phyloP scores from a whole-genome alignment of 2,329 filamentous ascomycete genomes.

The Periconia sp. region DNA sequence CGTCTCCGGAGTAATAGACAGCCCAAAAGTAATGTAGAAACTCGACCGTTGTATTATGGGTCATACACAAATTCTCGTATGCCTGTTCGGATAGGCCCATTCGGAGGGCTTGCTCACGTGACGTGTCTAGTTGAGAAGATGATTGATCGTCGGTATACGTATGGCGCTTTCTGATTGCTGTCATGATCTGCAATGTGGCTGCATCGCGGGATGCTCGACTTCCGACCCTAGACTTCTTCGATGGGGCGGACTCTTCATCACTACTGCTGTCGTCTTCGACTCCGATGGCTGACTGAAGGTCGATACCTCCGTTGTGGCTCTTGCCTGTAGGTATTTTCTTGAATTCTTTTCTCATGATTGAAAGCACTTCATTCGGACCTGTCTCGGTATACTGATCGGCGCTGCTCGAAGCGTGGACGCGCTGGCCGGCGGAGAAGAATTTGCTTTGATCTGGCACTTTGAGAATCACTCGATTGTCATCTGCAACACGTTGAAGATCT shows the following conservation, averaged over 20 bases:
- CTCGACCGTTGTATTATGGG: constrained; percentile 91
- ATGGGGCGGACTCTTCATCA: constrained; percentile 64
- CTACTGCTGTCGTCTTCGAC: constrained; percentile 70
- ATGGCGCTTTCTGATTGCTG: constrained; percentile 67
- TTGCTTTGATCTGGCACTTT: constrained; percentile 87
- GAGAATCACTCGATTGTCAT: constrained; percentile 79
- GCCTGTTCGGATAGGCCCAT: constrained; percentile 50
- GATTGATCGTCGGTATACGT: constrained; percentile 58
- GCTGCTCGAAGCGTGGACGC: constrained; percentile 52
- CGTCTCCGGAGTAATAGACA: constrained; percentile 86
- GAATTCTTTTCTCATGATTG: constrained; percentile 68
- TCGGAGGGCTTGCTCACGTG: constrained; percentile 37
- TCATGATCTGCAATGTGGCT: constrained; percentile 71
- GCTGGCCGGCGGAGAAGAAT: constrained; percentile 69
- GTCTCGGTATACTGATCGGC: constrained; percentile 70
- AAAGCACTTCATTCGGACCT: constrained; percentile 71
- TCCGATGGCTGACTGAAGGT: constrained; percentile 69
- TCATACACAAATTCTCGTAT: constrained; percentile 71
- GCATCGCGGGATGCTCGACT: constrained; percentile 69
- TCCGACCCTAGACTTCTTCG: constrained; percentile 66
- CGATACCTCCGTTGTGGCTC: constrained; percentile 44
- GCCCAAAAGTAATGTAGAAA: constrained; percentile 98
- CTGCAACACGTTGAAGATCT: constrained; percentile 77
- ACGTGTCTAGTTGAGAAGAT: constrained; percentile 27
- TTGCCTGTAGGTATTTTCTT: constrained; percentile 48